Base-by-base conservation (phyloP, 768 basidiomycete species). In the Thelephora ganbajun region DNA sequence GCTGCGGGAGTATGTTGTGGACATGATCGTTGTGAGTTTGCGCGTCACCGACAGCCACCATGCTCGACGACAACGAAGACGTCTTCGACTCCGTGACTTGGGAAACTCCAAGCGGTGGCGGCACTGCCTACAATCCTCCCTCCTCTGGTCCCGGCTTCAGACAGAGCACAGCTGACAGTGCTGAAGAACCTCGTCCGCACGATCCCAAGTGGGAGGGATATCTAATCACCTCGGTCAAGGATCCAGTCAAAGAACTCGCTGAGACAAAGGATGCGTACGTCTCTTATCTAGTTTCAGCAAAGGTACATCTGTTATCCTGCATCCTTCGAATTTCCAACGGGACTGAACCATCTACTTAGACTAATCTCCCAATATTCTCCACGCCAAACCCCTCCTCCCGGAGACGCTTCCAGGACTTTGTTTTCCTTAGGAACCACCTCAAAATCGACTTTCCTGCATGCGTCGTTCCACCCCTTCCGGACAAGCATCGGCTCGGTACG, bases 181-280 rank as follows among this genome's bases (percentile, higher is more conserved):
- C 79, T 50, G 80, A 81, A 44, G 74, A 73, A n/a, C 62, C 63
- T 6, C 68, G 70, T 2, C 84, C 88, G 13, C 76, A 80, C 53
- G 82, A 88, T 58, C 86, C 88, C 45, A 90, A 88, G 65, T 91
- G 88, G 88, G 89, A 90, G 62, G 89, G 88, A 9, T 81, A 81
- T 63, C 77, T 91, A 51, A 72, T 83, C 45, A 85, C 83, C 20
- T 69, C 70, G 42, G 91, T 98, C 54, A 80, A 82, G 58, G 93
- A 98, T 61, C 93, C 94, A 23, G 79, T 91, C 52, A 97, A 94
- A 63, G 93, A 97, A 63, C 74, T 97, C 22, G 84, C 93, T 50
- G 94, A 96, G 56, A 94, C 92, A 30, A 97, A 96, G 69, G 94
- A 99, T 60, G 83, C 88, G 51, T 97, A 90, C 66, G 90, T 96